Evolutionary conservation across 2,329 filamentous ascomycete species (phyloP).

Genomic region (Cadophora malorum): DNA sequence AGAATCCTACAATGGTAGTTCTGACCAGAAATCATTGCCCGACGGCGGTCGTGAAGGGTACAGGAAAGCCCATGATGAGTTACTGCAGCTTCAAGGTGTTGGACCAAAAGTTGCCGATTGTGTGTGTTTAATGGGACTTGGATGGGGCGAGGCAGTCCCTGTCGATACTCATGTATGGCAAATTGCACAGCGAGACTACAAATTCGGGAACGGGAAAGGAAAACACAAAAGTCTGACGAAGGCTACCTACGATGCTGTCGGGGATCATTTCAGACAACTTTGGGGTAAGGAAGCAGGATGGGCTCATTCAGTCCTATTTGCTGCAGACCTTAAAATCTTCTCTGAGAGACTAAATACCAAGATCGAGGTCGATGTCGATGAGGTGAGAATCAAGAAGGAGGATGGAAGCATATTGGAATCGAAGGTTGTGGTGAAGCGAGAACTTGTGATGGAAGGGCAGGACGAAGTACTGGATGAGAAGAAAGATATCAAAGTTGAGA

Average conservation of each 20-base stretch:
- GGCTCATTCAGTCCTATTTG: conserved; percentile 97
- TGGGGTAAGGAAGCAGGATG: conserved; percentile 97
- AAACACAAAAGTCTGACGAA: conserved; percentile 89
- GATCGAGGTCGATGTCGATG: conserved; percentile 54
- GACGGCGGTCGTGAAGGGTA: conserved; percentile 58
- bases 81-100: conserved; percentile 83
- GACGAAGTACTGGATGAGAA: conserved; percentile 35
- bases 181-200: conserved; percentile 95
- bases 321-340: conserved; percentile 87
- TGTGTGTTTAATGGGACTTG: conserved; percentile 93
- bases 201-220: conserved; percentile 81
- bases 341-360: conserved; percentile 63
- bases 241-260: conserved; percentile 86
- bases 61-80: conserved; percentile 82
- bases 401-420: conserved; percentile 33
- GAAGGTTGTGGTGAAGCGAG: conserved; percentile 37
- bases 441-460: conserved; percentile 32
- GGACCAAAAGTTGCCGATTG: conserved; percentile 98
- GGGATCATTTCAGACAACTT: conserved; percentile 83
- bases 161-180: conserved; percentile 99
- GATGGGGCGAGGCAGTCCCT: conserved; percentile 93
- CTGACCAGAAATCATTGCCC: conserved; percentile 53
- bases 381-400: conserved; percentile 46
- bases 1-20: conserved; percentile 75
- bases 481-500: conserved; percentile 33